Percentiles rank a stretch among this genome's conserved stretches.
These are phyloP conservation scores for Fusarium sp. DNA, from an alignment of 2,329 filamentous ascomycete genomes.

Conservation along the genomic window DNA sequence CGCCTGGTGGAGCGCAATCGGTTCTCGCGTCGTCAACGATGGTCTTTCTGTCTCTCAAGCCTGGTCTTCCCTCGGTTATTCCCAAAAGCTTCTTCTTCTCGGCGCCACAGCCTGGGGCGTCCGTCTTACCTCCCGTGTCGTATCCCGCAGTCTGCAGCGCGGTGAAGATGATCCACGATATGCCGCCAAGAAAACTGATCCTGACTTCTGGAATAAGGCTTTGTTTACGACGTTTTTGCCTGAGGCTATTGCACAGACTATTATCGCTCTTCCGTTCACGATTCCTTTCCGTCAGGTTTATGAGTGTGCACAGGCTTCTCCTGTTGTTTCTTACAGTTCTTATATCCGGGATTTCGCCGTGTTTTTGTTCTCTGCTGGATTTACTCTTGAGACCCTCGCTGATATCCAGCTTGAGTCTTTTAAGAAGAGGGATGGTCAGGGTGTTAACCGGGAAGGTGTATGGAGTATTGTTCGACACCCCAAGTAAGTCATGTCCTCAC, in stretches of 20 bases:
- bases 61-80: slow-evolving; percentile 1
- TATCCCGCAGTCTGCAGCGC: slow-evolving; percentile 14
- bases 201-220: slow-evolving; percentile 13
- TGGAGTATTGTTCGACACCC: slow-evolving; percentile 31
- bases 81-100: slow-evolving; percentile 10
- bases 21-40: slow-evolving; percentile 2
- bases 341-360: background rate
- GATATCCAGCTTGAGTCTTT: slow-evolving; percentile 18
- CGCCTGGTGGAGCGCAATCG: slow-evolving; percentile 29
- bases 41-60: background rate
- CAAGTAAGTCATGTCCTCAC: slow-evolving; percentile 10
- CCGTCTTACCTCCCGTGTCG: background rate
- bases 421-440: background rate
- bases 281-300: slow-evolving; percentile 11
- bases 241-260: slow-evolving; percentile 20
- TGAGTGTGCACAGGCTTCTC: slow-evolving; percentile 8
- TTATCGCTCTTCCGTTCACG: slow-evolving; percentile 21
- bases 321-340: slow-evolving; percentile 1
- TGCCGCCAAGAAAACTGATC: background rate
- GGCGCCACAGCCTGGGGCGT: slow-evolving; percentile 18
- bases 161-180: slow-evolving; percentile 17
- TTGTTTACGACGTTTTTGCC: slow-evolving; percentile 6
- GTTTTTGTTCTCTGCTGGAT: slow-evolving; percentile 12
- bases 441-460: slow-evolving; percentile 12
- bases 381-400: slow-evolving; percentile 4